A percentile compares a stretch with the other conserved stretches of the same genome.
Evolutionary conservation across 331 rosid genomes (phyloP).

Genomic region (Saraca asoca): DNA sequence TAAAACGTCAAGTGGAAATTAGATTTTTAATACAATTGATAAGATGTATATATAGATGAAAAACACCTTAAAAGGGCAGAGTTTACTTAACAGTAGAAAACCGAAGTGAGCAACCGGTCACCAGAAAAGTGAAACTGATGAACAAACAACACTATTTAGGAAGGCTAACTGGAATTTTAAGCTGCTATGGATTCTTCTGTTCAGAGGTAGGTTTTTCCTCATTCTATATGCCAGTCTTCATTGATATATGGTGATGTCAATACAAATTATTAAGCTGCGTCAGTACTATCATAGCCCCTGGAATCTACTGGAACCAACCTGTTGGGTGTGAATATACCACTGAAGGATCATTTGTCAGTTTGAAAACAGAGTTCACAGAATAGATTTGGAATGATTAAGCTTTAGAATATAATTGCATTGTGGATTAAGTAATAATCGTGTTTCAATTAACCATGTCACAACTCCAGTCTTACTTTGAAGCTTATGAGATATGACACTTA

Average conservation of each 20-base stretch:
- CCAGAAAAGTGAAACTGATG: not conserved
- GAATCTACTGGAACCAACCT: not conserved
- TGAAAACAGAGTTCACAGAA: not conserved
- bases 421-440: not conserved
- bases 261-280: no score
- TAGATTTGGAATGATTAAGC: not conserved
- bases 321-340: not conserved
- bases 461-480: not conserved
- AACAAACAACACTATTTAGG: not conserved
- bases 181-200: not conserved
- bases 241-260: no score
- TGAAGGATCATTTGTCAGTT: not conserved
- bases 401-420: not conserved
- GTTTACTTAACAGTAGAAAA: conserved; percentile 5
- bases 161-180: not conserved
- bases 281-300: no score
- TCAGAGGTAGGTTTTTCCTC: not conserved
- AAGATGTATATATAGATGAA: not conserved
- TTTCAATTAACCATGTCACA: not conserved
- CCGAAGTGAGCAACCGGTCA: not conserved
- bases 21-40: not conserved
- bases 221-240: no score
- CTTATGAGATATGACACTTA: no score
- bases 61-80: not conserved
- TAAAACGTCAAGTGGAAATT: not conserved